Conservation (phyloP, 2,329 filamentous ascomycete species). For the Colletotrichum sp. region DNA sequence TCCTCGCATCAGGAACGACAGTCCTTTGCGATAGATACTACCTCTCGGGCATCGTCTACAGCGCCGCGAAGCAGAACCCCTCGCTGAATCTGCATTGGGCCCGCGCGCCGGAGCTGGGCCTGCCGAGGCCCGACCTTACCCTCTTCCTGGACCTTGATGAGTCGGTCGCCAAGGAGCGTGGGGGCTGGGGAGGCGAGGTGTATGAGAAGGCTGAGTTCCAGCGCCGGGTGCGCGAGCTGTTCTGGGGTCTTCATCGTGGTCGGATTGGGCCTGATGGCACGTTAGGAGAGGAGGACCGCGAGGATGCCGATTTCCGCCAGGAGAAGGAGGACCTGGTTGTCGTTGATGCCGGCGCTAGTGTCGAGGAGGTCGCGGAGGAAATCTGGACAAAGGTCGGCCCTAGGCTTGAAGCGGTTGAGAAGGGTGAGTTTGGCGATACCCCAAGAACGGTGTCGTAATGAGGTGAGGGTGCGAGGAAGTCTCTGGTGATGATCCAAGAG, state of each 20-base stretch:
- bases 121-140: slow-evolving; percentile 87
- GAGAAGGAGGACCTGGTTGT: slow-evolving; percentile 60
- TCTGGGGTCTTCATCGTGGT: slow-evolving; percentile 62
- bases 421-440: slow-evolving; percentile 50
- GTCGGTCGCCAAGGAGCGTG: slow-evolving; percentile 73
- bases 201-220: slow-evolving; percentile 91
- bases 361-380: slow-evolving; percentile 62
- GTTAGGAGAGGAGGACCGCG: slow-evolving; percentile 26
- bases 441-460: slow-evolving; percentile 46
- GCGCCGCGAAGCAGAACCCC: slow-evolving; percentile 82
- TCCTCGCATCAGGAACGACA: slow-evolving; percentile 70
- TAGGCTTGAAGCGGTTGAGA: slow-evolving; percentile 54
- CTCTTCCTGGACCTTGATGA: slow-evolving; percentile 86
- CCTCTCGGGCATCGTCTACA: slow-evolving; percentile 93
- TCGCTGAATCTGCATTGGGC: slow-evolving; percentile 79
- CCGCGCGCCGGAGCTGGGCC: slow-evolving; percentile 80
- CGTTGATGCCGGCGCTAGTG: slow-evolving; percentile 56
- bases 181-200: slow-evolving; percentile 87
- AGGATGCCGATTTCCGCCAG: slow-evolving; percentile 43
- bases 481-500: neutral
- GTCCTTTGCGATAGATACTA: slow-evolving; percentile 94
- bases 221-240: slow-evolving; percentile 75
- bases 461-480: neutral
- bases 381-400: slow-evolving; percentile 58
- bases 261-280: slow-evolving; percentile 39